Evolutionary conservation across 1,139 yeast species (phyloP).

Genomic region (Debaryomyces subglobosus): DNA sequence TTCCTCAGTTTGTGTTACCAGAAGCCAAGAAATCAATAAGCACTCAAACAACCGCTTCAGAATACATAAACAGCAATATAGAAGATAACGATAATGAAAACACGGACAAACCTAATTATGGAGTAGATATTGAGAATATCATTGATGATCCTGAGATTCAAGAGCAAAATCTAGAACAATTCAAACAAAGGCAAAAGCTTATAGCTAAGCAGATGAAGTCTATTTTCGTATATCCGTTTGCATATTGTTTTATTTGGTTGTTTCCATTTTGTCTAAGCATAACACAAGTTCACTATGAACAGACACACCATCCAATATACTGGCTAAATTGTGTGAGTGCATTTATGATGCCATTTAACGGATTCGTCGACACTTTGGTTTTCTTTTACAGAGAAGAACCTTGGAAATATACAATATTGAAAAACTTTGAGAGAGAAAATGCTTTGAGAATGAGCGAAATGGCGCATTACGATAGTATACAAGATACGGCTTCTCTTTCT

Average conservation of each 20-base stretch:
- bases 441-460: conserved; percentile 27
- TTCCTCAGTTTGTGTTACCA: conserved; percentile 38
- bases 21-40: conserved; percentile 15
- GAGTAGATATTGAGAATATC: conserved; percentile 12
- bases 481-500: conserved; percentile 26
- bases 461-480: conserved; percentile 1
- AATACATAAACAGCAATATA: not conserved
- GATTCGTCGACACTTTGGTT: conserved; percentile 75
- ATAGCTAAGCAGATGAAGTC: conserved; percentile 80
- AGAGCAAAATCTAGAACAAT: conserved; percentile 59
- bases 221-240: conserved; percentile 81
- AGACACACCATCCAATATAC: conserved; percentile 51
- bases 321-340: conserved; percentile 74
- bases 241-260: conserved; percentile 78
- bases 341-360: conserved; percentile 79
- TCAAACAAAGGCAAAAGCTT: conserved; percentile 61
- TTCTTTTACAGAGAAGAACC: conserved; percentile 80
- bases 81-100: conserved; percentile 10
- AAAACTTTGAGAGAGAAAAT: conserved; percentile 43
- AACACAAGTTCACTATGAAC: conserved; percentile 57
- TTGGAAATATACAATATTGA: conserved; percentile 57
- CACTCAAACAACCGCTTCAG: not conserved
- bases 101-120: not conserved
- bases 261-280: conserved; percentile 77
- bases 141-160: conserved; percentile 47